Evolutionary conservation across 1,284 basidiomycete genomes (phyloP).

Genomic region (Ceratobasidium theobromae): DNA sequence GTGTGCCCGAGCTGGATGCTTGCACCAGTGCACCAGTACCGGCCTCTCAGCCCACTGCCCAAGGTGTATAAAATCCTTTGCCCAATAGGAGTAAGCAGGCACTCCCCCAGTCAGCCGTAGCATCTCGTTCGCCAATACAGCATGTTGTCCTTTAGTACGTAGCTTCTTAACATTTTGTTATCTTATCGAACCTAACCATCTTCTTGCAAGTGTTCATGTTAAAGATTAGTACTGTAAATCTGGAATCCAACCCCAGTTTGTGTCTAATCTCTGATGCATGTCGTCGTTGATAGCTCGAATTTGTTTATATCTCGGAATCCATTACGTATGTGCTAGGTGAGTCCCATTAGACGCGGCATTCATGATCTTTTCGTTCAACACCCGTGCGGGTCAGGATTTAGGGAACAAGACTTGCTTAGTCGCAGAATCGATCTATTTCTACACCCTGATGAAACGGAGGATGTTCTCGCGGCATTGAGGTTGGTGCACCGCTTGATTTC

Average conservation of each 20-base stretch:
- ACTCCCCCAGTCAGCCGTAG: neutral
- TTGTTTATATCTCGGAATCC: constrained; percentile 70
- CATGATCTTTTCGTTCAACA: constrained; percentile 8
- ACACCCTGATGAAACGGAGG: constrained; percentile 69
- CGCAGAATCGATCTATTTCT: constrained; percentile 66
- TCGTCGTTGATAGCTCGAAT: constrained; percentile 54
- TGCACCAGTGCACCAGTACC: constrained; percentile 37
- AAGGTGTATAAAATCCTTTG: constrained; percentile 34
- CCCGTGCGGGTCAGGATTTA: constrained; percentile 54
- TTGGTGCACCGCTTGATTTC: neutral
- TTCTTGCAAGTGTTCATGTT: constrained; percentile 50
- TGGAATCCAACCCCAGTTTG: constrained; percentile 32
- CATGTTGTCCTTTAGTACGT: constrained; percentile 62
- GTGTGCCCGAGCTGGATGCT: constrained; percentile 6
- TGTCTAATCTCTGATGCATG: neutral
- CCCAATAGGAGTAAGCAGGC: neutral
- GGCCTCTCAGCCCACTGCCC: neutral
- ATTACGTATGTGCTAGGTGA: constrained; percentile 68
- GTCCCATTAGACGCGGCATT: constrained; percentile 34
- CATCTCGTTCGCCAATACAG: neutral
- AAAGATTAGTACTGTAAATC: constrained; percentile 5
- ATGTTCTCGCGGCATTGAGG: constrained; percentile 37
- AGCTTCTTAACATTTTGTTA: constrained; percentile 40
- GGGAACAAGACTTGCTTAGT: constrained; percentile 66
- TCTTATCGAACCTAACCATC: constrained; percentile 67